phyloP scores from a whole-genome alignment of 2,329 filamentous ascomycete species.

The Apiospora kogelbergensis region DNA sequence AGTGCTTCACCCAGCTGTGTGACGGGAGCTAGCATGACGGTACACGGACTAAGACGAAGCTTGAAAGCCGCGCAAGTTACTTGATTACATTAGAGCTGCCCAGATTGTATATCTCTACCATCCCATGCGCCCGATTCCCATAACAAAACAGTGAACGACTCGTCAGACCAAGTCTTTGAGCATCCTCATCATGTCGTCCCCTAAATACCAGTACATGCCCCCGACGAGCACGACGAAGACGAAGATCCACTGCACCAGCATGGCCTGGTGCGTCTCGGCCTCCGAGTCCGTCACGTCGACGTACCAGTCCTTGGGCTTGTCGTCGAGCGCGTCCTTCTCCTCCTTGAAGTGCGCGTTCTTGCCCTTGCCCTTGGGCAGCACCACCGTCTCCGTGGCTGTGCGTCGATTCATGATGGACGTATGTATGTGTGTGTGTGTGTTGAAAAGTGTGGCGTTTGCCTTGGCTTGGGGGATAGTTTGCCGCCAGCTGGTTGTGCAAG shows the following conservation, averaged over 20 bases:
- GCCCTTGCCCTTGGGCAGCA: neutral
- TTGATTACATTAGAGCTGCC: neutral
- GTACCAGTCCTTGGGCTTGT: conserved; percentile 10
- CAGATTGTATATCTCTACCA: neutral
- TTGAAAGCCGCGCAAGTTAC: too few relatives aligned
- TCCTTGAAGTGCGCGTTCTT: conserved; percentile 3
- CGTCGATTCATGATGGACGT: neutral
- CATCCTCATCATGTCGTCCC: neutral
- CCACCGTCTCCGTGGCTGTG: neutral
- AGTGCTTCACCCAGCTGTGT: neutral
- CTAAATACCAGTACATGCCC: conserved; percentile 8
- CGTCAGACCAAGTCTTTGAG: neutral
- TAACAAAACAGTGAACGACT: too few relatives aligned
- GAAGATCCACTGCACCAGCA: conserved; percentile 9
- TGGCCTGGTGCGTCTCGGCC: conserved; percentile 10
- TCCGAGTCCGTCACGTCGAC: conserved; percentile 7
- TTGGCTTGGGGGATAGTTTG: neutral
- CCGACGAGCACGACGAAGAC: neutral
- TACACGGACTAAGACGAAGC: neutral
- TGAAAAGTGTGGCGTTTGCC: neutral
- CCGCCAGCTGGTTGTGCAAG: neutral
- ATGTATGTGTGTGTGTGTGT: neutral
- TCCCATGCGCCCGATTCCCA: neutral
- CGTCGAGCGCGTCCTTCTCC: conserved; percentile 6
- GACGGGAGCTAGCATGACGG: neutral